Base-by-base conservation (phyloP, 2,329 filamentous ascomycete species). In the Pseudogymnoascus pannorum region DNA sequence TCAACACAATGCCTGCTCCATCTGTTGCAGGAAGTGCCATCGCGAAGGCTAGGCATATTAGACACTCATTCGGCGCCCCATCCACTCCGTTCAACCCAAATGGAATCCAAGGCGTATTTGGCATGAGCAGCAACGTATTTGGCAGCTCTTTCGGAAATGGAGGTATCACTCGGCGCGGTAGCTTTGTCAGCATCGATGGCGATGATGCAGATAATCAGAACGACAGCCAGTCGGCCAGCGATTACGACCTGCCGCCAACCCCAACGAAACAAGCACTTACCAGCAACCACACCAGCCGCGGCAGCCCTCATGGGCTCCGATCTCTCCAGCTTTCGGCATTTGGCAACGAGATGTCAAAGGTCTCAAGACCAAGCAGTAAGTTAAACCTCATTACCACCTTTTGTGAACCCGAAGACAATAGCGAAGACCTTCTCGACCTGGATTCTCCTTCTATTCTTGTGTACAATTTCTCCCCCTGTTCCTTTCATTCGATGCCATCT, bases 161-260 rank as follows among this genome's bases (percentile, higher is more conserved):
- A 24, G 63, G 66, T 8, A 44, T 84, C 24, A 79, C 82, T 8
- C 64, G 71, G 63, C 64, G 72, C 61, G 83, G 82, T 58, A 97
- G 92, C 74, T 86, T 96, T 64, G 78, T 92, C 14, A 95, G 91
- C 71, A 77, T 92, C 48, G 89, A 96, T 68, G 88, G 86, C 20
- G 91, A 92, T 59, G 71, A 72, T 4, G 70, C 71, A 40, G 90
- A 96, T 58, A 77, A 81, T 62, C 81, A 83, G 66, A 78, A 81
- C 66, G 83, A 86, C 62, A 81, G 79, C 66, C 84, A 87, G 67
- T 74, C 76, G 4, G 79, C 81, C 60, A 78, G 76, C 16, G 90
- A 92, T 62, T 80, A 77, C 38, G 92, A 96, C 58, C 79, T 93
- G 62, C 92, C 93, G n/a, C 92, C 93, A 1, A 99, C 94, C 1